Evolutionary conservation across 2,329 filamentous ascomycete genomes (phyloP).

Genomic region (Monilinia laxa): DNA sequence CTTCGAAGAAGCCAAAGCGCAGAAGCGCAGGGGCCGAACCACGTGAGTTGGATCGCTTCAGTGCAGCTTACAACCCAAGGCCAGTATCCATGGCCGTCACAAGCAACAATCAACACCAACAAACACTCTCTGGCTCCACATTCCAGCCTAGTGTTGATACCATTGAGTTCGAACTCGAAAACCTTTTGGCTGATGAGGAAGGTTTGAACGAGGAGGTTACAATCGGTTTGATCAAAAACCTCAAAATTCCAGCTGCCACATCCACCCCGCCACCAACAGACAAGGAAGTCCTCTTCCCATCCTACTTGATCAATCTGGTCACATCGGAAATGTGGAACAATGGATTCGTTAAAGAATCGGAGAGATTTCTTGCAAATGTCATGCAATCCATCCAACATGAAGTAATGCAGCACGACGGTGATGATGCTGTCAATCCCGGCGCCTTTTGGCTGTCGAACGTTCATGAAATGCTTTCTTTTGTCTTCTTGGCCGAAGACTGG

Average conservation of each 20-base stretch:
- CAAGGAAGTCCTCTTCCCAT: slow-evolving; percentile 98
- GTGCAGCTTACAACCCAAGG: slow-evolving; percentile 86
- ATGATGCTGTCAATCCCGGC: slow-evolving; percentile 94
- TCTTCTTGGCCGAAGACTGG: slow-evolving; percentile 98
- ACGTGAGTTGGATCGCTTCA: slow-evolving; percentile 85
- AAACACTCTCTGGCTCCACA: slow-evolving; percentile 70
- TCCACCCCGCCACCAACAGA: slow-evolving; percentile 88
- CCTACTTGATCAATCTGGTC: slow-evolving; percentile 97
- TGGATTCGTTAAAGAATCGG: slow-evolving; percentile 98
- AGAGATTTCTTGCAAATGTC: slow-evolving; percentile 96
- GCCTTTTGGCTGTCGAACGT: slow-evolving; percentile 99
- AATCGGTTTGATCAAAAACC: slow-evolving; percentile 90
- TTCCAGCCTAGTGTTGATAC: slow-evolving; percentile 83
- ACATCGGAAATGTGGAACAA: slow-evolving; percentile 99
- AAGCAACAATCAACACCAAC: slow-evolving; percentile 60
- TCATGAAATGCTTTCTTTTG: slow-evolving; percentile 99
- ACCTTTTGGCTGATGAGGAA: slow-evolving; percentile 90
- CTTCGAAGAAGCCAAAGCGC: slow-evolving; percentile 95
- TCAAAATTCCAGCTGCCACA: slow-evolving; percentile 90
- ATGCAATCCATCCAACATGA: slow-evolving; percentile 99
- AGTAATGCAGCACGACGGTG: slow-evolving; percentile 97
- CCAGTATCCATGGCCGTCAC: slow-evolving; percentile 94
- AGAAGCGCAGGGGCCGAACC: slow-evolving; percentile 86
- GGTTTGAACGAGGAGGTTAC: slow-evolving; percentile 96
- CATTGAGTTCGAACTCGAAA: slow-evolving; percentile 92